phyloP scores from a whole-genome alignment of 2,329 filamentous ascomycete genomes.

The Penicillium sp. region DNA sequence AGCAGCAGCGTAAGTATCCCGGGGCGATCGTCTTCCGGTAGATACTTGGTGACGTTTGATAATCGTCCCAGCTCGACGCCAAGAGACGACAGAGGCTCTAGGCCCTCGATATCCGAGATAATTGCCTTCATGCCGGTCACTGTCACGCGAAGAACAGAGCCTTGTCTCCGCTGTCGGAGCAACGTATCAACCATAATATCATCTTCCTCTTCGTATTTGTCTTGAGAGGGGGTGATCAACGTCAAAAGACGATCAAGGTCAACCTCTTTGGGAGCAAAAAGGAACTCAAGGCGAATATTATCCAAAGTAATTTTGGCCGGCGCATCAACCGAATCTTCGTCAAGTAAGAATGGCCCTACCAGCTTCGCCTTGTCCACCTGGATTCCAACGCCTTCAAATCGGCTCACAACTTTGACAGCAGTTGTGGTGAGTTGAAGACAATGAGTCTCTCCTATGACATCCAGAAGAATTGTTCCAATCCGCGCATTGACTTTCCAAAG shows the following conservation, averaged over 20 bases:
- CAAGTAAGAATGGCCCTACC: constrained; percentile 66
- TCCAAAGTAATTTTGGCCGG: constrained; percentile 64
- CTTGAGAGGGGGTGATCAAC: constrained; percentile 86
- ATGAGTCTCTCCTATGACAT: constrained; percentile 76
- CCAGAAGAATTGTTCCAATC: constrained; percentile 73
- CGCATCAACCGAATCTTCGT: constrained; percentile 45
- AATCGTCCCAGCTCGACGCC: constrained; percentile 78
- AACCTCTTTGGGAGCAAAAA: constrained; percentile 70
- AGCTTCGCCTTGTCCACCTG: constrained; percentile 75
- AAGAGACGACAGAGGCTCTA: constrained; percentile 69
- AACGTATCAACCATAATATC: constrained; percentile 95
- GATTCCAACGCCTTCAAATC: constrained; percentile 70
- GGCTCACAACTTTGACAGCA: constrained; percentile 76
- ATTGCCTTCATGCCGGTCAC: constrained; percentile 65
- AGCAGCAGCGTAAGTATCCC: constrained; percentile 75
- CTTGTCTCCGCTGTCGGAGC: constrained; percentile 81
- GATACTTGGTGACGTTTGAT: constrained; percentile 86
- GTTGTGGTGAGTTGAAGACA: constrained; percentile 74
- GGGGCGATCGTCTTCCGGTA: constrained; percentile 92
- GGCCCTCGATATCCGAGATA: constrained; percentile 63
- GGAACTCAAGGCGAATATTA: constrained; percentile 71
- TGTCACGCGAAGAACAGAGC: constrained; percentile 73
- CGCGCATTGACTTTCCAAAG: constrained; percentile 70
- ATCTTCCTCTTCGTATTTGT: constrained; percentile 85
- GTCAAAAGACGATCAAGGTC: constrained; percentile 82